phyloP scores from a whole-genome alignment of 108 stramenopile species.

The Fistulifera pelliculosa region DNA sequence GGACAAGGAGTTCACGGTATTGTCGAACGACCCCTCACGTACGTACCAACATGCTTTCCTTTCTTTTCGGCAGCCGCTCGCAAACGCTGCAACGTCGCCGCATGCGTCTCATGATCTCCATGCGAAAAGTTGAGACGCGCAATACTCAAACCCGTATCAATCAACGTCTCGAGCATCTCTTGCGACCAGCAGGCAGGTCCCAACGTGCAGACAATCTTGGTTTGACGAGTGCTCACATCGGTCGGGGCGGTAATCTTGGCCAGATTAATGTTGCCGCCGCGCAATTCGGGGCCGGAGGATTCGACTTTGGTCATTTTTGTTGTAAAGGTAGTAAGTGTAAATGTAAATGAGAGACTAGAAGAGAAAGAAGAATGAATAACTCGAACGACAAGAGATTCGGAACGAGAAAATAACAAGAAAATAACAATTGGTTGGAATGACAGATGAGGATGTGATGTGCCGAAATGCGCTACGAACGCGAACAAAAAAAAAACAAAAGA shows the following conservation, averaged over 20 bases:
- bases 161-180: slow-evolving; percentile 44
- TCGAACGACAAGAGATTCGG: no score
- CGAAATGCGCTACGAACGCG: no score
- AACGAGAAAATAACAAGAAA: no score
- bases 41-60: slow-evolving; percentile 51
- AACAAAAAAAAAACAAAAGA: no score
- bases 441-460: no score
- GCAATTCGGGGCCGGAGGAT: slow-evolving; percentile 1
- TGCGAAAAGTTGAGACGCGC: slow-evolving; percentile 87
- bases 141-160: slow-evolving; percentile 86
- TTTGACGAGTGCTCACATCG: slow-evolving; percentile 37
- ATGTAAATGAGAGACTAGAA: no score
- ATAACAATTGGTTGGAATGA: no score
- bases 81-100: slow-evolving; percentile 46
- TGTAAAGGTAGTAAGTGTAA: no score
- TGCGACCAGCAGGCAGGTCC: slow-evolving; percentile 81
- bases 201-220: slow-evolving; percentile 76
- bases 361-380: no score
- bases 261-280: slow-evolving; percentile 10
- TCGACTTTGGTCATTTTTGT: no score
- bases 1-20: no score
- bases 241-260: slow-evolving; percentile 1
- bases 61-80: slow-evolving; percentile 64
- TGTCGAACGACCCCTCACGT: no score
- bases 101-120: slow-evolving; percentile 69